Percentiles rank a stretch among this genome's conserved stretches.
These are phyloP conservation scores for Myxozyma monticola DNA, from an alignment of 805 yeast genomes.

Conservation along the genomic window DNA sequence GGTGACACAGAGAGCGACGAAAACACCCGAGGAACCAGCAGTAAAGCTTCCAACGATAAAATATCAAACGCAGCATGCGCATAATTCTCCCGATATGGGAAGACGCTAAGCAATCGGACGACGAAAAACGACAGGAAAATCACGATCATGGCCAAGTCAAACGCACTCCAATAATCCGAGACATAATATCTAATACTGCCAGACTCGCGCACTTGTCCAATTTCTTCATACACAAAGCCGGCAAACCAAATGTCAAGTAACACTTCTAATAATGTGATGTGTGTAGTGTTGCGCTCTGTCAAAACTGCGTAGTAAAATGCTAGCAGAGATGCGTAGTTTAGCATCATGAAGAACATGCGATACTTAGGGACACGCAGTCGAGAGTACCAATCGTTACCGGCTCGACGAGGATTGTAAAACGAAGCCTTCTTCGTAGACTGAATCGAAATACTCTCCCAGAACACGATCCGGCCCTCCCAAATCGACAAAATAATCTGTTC, in stretches of 20 bases:
- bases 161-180: conserved; percentile 37
- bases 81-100: conserved; percentile 16
- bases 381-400: conserved; percentile 33
- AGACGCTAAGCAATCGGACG: conserved; percentile 22
- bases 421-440: conserved; percentile 33
- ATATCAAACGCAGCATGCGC: conserved; percentile 36
- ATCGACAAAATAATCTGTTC: conserved; percentile 35
- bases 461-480: conserved; percentile 40
- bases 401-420: conserved; percentile 27
- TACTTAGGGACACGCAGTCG: conserved; percentile 40
- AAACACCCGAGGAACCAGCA: conserved; percentile 38
- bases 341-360: conserved; percentile 35
- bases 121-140: conserved; percentile 32
- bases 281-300: conserved; percentile 24
- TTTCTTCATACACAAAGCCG: conserved; percentile 85
- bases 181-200: conserved; percentile 34
- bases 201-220: conserved; percentile 52
- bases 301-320: conserved; percentile 36
- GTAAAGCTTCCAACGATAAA: conserved; percentile 37
- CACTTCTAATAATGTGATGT: conserved; percentile 31
- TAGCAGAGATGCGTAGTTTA: conserved; percentile 35
- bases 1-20: conserved; percentile 38
- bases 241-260: conserved; percentile 82
- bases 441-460: conserved; percentile 37
- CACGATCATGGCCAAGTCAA: conserved; percentile 35